Conservation (phyloP, 2,329 filamentous ascomycete genomes). For the Paecilomyces sp. region DNA sequence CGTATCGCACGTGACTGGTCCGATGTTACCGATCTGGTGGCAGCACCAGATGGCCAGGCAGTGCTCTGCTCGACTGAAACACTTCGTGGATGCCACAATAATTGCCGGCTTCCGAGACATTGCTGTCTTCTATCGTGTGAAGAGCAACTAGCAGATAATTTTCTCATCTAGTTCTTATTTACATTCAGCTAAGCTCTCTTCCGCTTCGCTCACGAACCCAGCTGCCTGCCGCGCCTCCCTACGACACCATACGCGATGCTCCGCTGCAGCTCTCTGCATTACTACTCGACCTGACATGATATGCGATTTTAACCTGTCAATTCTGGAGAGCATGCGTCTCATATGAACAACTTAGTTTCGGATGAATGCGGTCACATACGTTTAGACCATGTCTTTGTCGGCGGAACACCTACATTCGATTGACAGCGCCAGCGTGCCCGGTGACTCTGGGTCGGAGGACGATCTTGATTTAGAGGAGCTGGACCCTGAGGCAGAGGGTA, state of each 20-base stretch:
- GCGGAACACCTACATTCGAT: constrained; percentile 28
- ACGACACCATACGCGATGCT: not conserved
- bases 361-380: not conserved
- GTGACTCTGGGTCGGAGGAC: constrained; percentile 32
- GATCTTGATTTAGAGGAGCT: constrained; percentile 42
- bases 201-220: not conserved
- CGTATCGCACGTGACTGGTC: not conserved
- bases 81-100: not conserved
- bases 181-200: not conserved
- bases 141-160: not conserved
- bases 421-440: constrained; percentile 22
- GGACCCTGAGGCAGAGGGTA: constrained; percentile 27
- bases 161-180: not conserved
- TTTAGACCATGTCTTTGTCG: constrained; percentile 26
- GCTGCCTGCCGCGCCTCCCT: not conserved
- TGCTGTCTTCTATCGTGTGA: not conserved
- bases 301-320: constrained; percentile 8
- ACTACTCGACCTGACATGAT: constrained; percentile 18
- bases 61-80: not conserved
- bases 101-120: not conserved
- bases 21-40: not conserved
- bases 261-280: constrained; percentile 2
- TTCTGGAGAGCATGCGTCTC: constrained; percentile 12
- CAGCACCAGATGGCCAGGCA: not conserved
- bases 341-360: constrained; percentile 6